Conservation (phyloP, 108 stramenopile genomes). For the Nannochloropsis salina region DNA sequence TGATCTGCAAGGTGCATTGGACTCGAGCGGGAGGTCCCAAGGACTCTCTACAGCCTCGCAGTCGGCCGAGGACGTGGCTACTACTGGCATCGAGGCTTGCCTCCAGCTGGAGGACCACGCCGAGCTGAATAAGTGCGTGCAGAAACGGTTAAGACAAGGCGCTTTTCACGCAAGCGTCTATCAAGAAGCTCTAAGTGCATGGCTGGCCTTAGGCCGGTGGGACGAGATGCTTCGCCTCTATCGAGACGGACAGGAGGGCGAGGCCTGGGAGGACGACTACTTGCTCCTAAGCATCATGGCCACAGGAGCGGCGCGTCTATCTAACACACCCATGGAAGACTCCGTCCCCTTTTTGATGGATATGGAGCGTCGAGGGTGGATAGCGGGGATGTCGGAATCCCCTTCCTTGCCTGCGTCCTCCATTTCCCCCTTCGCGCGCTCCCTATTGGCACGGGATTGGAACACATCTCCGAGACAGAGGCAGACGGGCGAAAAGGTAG, state of each 20-base stretch:
- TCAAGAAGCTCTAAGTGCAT: not conserved
- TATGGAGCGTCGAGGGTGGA: not conserved
- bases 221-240: conserved; percentile 16
- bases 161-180: not conserved
- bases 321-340: not conserved
- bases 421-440: not conserved
- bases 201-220: not conserved
- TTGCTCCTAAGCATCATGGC: not conserved
- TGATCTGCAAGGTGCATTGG: not conserved
- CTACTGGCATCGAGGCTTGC: not conserved
- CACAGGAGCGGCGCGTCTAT: not conserved
- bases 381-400: not conserved
- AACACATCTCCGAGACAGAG: too few relatives aligned
- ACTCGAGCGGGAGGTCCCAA: not conserved
- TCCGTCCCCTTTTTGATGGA: not conserved
- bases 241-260: not conserved
- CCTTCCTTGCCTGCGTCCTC: not conserved
- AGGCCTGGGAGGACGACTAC: not conserved
- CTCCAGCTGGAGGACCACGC: not conserved
- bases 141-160: not conserved
- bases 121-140: not conserved
- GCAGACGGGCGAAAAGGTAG: not conserved
- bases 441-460: too few relatives aligned
- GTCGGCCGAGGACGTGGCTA: not conserved
- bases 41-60: not conserved